Percentiles rank a stretch among this genome's conserved stretches.
Evolutionary conservation across 2,329 filamentous ascomycete genomes (phyloP).

Genomic region (Calonectria leucothoes): DNA sequence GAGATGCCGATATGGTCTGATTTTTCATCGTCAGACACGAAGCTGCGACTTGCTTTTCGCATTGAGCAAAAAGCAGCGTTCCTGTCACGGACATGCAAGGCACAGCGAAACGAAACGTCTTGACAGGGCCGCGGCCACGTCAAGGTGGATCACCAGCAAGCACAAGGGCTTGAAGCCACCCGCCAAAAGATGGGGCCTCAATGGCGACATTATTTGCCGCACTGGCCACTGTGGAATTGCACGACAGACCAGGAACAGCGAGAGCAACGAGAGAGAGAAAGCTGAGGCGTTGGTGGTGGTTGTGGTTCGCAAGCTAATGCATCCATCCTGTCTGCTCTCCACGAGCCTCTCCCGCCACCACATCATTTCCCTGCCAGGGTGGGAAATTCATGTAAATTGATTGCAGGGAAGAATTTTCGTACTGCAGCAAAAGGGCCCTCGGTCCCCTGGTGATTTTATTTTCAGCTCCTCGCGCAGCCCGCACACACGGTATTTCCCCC

Average conservation of each 20-base stretch:
- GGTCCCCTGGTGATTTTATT: background rate
- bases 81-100: background rate
- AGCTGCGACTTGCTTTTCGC: background rate
- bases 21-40: background rate
- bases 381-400: background rate
- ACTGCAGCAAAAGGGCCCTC: background rate
- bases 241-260: too few relatives aligned
- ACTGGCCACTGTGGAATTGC: background rate
- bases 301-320: background rate
- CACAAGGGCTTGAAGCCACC: background rate
- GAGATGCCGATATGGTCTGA: background rate
- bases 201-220: background rate
- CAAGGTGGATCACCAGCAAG: background rate
- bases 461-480: background rate
- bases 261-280: background rate
- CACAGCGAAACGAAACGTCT: background rate
- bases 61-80: background rate
- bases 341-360: background rate
- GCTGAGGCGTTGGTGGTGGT: background rate
- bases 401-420: background rate
- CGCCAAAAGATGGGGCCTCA: background rate
- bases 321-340: slow-evolving; percentile 1
- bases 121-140: background rate
- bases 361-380: background rate
- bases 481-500: background rate